Percentiles rank a stretch among this genome's conserved stretches.
Conservation (phyloP, 2,329 filamentous ascomycete genomes). For the Coniochaeta hoffmannii region DNA sequence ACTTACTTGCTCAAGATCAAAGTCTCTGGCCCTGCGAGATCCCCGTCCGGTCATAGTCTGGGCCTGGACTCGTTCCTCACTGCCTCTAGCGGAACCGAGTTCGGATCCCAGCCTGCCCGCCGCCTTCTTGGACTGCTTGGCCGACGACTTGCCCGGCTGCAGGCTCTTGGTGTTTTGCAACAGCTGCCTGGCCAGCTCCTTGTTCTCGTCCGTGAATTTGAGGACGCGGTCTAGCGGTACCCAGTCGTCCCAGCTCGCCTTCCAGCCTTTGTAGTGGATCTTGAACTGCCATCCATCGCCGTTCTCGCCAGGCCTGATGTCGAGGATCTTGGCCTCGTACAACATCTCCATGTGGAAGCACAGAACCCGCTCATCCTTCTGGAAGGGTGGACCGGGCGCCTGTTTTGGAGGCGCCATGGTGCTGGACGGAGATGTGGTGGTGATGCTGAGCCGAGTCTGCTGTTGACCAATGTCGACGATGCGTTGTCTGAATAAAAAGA, state of each 20-base stretch:
- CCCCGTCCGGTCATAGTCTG: slow-evolving; percentile 57
- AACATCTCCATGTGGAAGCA: slow-evolving; percentile 97
- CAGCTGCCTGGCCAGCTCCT: slow-evolving; percentile 72
- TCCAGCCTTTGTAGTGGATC: slow-evolving; percentile 99
- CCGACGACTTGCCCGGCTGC: slow-evolving; percentile 32
- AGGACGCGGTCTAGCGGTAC: slow-evolving; percentile 87
- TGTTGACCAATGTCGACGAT: neutral
- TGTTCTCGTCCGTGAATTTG: slow-evolving; percentile 92
- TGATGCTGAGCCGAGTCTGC: neutral
- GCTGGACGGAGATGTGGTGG: slow-evolving; percentile 1
- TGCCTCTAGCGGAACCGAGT: slow-evolving; percentile 60
- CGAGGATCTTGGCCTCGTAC: slow-evolving; percentile 94
- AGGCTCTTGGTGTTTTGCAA: slow-evolving; percentile 59
- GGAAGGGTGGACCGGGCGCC: slow-evolving; percentile 34
- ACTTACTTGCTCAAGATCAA: slow-evolving; percentile 75
- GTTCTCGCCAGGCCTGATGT: slow-evolving; percentile 63
- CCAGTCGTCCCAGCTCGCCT: slow-evolving; percentile 99
- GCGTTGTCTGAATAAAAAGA: neutral
- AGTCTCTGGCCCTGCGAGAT: slow-evolving; percentile 68
- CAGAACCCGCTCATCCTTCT: slow-evolving; percentile 86
- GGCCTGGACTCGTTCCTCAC: slow-evolving; percentile 64
- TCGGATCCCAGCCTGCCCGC: slow-evolving; percentile 40
- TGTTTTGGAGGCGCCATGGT: slow-evolving; percentile 32
- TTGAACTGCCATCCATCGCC: slow-evolving; percentile 73
- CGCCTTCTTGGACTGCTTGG: slow-evolving; percentile 48